These are phyloP conservation scores for Tricholoma furcatifolium DNA, from an alignment of 768 basidiomycete species.

Conservation along the genomic window DNA sequence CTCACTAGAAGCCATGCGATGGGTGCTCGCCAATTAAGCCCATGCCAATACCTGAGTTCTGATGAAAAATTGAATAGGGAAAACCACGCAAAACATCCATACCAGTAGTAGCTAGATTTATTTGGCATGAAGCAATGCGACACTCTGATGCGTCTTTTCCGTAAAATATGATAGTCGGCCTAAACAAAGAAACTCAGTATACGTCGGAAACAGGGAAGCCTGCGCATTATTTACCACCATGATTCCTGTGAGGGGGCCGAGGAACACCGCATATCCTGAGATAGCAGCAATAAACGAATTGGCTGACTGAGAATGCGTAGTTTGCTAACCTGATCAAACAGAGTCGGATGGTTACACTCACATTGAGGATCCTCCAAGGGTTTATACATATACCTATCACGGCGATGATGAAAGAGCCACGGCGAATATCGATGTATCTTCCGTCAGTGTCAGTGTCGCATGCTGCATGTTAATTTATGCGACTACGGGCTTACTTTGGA, in stretches of 20 bases:
- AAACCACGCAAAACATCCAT: slow-evolving; percentile 22
- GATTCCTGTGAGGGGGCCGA: slow-evolving; percentile 30
- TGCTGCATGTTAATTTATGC: neutral
- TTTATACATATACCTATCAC: slow-evolving; percentile 28
- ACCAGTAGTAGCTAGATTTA: slow-evolving; percentile 28
- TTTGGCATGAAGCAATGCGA: slow-evolving; percentile 27
- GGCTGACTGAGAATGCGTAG: slow-evolving; percentile 11
- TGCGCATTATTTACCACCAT: slow-evolving; percentile 23
- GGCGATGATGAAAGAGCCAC: slow-evolving; percentile 29
- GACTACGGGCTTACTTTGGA: slow-evolving; percentile 11
- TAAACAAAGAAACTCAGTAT: neutral
- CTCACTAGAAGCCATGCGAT: slow-evolving; percentile 7
- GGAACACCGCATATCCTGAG: slow-evolving; percentile 29
- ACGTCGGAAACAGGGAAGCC: neutral
- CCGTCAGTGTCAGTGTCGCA: neutral
- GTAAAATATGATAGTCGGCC: slow-evolving; percentile 27
- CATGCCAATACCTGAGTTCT: slow-evolving; percentile 21
- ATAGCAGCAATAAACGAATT: slow-evolving; percentile 29
- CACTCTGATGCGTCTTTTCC: slow-evolving; percentile 23
- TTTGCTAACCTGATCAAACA: neutral
- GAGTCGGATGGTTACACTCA: slow-evolving; percentile 1
- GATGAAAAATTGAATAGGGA: neutral
- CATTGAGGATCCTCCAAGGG: slow-evolving; percentile 31
- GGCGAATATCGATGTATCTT: slow-evolving; percentile 27
- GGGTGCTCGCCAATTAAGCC: slow-evolving; percentile 11